Evolutionary conservation across 2,329 filamentous ascomycete genomes (phyloP), one percentile per base, ranked within the genome.

Genomic region (Aschersonia sp.): DNA sequence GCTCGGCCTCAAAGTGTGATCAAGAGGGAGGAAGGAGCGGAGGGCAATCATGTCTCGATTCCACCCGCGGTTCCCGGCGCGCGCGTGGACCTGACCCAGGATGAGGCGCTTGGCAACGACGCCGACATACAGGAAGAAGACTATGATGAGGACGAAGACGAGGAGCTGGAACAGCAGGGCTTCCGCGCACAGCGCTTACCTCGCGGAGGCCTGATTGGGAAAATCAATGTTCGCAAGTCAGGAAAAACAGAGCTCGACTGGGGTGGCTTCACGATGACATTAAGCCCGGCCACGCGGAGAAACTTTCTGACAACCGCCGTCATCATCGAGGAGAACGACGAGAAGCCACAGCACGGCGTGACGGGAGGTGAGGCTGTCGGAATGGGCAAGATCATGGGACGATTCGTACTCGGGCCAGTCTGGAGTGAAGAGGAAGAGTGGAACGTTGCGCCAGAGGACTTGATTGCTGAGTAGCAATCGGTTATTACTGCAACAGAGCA

Each of bases 341-440:
- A 72, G 56, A 75, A 76, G 58, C 61, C 69, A 4, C 64, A 63
- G 45, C 52, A 61, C 7, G 66, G 61, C 6, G 61, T 64, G n/a
- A 47, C 65, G 31, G 62, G 68, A 22, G 77, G 76, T 14, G 67
- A 68, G 44, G 74, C 74, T 32, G 72, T 74, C 48, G 76, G 76
- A 44, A 79, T 83, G 75, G 79, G 79, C 45, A 72, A 74, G 56
- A 71, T 83, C 49, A 73, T 76, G 67, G 77, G 76, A 45, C 74
- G 76, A 51, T 81, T 81, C 58, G 70, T 77, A 14, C 63, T 79
- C 14, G 75, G 74, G 30, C 77, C 77, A 6, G 68, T 73, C 43
- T 81, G 74, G 67, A 70, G 68, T 39, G 75, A 78, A 45, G 74
- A 76, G 54, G 68, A 74, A 48, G 74, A 77, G 32, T 79, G 75